Base-by-base conservation (phyloP, 495 filamentous ascomycete species). In the Penicillium desertorum region DNA sequence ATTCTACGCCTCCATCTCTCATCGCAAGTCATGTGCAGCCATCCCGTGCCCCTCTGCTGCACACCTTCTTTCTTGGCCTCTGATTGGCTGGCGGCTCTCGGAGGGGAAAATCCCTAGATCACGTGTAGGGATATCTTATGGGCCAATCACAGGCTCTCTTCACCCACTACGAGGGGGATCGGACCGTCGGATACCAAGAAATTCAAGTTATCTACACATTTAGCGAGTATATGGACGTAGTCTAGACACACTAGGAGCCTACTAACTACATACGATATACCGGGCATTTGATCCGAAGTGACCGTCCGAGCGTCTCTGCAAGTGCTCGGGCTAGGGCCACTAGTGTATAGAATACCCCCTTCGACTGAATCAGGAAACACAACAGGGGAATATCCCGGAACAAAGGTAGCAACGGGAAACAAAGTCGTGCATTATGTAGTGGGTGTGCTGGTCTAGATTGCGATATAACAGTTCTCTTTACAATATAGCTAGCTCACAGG, bases 11-110 rank as follows among this genome's bases (percentile, higher is more conserved):
- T 54, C 42, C 42, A 36, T 54, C 30, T 37, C 25, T 34, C n/a
- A 25, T 44, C n/a, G 41, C 7, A 62, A 67, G 66, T 77, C 75
- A 79, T 71, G 73, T 76, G 75, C 66, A 62, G 51, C 44, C 58
- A 68, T 75, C 75, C 74, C 75, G 74, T 77, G 76, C 71, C 73
- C 70, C 70, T 67, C 68, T 23, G 43, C 53, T 46, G 44, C 44
- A 4, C 29, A 39, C 32, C 14, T 7, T 10, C 0, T 36, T 37
- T 27, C n/a, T 7, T 2, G 43, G 0, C 6, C 11, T 32, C 48
- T 75, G 65, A 79, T 79, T 79, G 72, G 75, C 50, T 48, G 30
- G 30, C 56, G 29, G 48, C 46, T 43, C 37, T 56, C 34, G 62
- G 61, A 43, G 62, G 62, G 59, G 61, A 51, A 66, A 68, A 32